Conservation (phyloP, 1,139 yeast species). For the Yueomyces sp. region DNA sequence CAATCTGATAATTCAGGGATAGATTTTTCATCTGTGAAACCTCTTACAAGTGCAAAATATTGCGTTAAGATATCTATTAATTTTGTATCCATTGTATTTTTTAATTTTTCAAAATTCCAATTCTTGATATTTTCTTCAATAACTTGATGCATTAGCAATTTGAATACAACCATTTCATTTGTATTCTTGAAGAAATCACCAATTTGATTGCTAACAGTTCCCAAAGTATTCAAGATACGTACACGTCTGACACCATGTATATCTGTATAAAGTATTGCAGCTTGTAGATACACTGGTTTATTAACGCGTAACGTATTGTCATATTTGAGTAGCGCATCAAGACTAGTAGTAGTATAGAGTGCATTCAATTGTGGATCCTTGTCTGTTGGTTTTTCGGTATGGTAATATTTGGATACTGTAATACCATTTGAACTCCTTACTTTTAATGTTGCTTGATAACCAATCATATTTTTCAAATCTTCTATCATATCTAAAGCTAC, state of each 20-base stretch:
- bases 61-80: conserved; percentile 65
- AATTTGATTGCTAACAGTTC: conserved; percentile 67
- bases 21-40: conserved; percentile 46
- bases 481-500: conserved; percentile 51
- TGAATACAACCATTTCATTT: conserved; percentile 71
- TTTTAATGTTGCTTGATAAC: conserved; percentile 74
- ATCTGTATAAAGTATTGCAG: conserved; percentile 78
- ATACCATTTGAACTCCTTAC: conserved; percentile 84
- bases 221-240: conserved; percentile 66
- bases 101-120: conserved; percentile 48
- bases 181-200: conserved; percentile 68
- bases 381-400: conserved; percentile 34
- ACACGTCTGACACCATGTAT: conserved; percentile 66
- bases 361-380: conserved; percentile 60
- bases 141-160: conserved; percentile 65
- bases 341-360: conserved; percentile 49
- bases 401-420: conserved; percentile 61
- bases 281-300: conserved; percentile 82
- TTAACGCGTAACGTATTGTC: conserved; percentile 67
- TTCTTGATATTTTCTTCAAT: conserved; percentile 43
- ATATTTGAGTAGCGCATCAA: conserved; percentile 61
- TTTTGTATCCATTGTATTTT: conserved; percentile 52
- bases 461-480: conserved; percentile 36
- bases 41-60: conserved; percentile 46
- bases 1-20: conserved; percentile 62